phyloP scores from a whole-genome alignment of 2,329 filamentous ascomycete genomes.

The Colletotrichum noveboracense region DNA sequence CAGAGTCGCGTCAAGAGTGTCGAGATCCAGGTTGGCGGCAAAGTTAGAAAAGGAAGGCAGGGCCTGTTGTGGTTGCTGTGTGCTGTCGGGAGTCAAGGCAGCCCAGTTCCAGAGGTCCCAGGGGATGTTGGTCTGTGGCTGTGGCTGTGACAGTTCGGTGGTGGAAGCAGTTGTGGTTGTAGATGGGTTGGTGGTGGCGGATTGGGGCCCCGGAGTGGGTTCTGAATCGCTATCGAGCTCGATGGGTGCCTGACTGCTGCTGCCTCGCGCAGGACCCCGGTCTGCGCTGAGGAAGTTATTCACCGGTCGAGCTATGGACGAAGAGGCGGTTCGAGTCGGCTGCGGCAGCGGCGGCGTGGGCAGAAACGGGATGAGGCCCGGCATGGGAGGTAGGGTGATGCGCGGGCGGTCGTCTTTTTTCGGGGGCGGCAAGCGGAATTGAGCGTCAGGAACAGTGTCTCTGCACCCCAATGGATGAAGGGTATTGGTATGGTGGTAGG shows the following conservation, averaged over 20 bases:
- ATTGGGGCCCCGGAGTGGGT: neutral
- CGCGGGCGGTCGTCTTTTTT: neutral
- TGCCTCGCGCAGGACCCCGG: slow-evolving; percentile 2
- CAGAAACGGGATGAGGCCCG: slow-evolving; percentile 13
- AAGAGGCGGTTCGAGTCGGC: neutral
- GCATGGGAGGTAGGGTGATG: slow-evolving; percentile 13
- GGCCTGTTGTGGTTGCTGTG: neutral
- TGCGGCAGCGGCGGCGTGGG: slow-evolving; percentile 15
- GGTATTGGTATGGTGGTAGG: neutral
- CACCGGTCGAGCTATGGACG: neutral
- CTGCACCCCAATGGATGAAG: neutral
- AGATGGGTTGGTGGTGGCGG: neutral
- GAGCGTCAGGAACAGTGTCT: neutral
- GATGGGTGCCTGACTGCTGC: slow-evolving; percentile 14
- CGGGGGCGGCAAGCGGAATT: neutral
- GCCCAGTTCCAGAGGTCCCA: neutral
- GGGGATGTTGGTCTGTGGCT: neutral
- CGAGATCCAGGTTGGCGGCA: slow-evolving; percentile 4
- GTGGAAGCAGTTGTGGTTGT: neutral
- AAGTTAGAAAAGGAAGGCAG: slow-evolving; percentile 14
- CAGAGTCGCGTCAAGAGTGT: neutral
- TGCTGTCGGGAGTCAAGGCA: neutral
- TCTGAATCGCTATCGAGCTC: slow-evolving; percentile 13
- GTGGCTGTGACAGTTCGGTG: neutral
- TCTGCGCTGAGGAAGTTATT: neutral